These are phyloP conservation scores for Boletus sp. DNA, from an alignment of 768 basidiomycete species.

Conservation along the genomic window DNA sequence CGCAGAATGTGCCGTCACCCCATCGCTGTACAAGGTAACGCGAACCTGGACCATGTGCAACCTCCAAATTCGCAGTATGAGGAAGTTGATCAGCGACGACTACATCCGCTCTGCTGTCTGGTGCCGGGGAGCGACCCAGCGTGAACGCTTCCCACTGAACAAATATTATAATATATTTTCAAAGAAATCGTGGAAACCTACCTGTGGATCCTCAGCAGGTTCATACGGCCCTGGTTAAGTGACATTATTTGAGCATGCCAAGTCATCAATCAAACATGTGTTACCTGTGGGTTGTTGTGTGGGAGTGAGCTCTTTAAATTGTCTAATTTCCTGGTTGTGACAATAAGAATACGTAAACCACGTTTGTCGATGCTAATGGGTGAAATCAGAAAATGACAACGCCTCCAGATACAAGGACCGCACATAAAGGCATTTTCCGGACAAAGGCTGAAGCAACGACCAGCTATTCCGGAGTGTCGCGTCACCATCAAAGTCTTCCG, in stretches of 20 bases:
- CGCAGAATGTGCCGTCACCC: conserved; percentile 90
- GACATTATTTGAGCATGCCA: conserved; percentile 21
- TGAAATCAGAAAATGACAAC: conserved; percentile 31
- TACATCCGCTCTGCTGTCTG: conserved; percentile 62
- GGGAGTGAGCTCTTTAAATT: conserved; percentile 84
- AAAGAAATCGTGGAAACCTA: conserved; percentile 39
- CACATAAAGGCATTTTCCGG: conserved; percentile 84
- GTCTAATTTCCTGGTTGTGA: conserved; percentile 92
- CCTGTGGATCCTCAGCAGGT: conserved; percentile 85
- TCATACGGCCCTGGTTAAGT: conserved; percentile 58
- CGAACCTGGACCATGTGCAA: conserved; percentile 74
- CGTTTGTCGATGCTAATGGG: conserved; percentile 70
- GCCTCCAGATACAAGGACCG: conserved; percentile 38
- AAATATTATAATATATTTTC: conserved; percentile 20
- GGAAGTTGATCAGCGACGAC: conserved; percentile 64
- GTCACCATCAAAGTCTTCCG: conserved; percentile 59
- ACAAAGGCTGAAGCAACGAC: conserved; percentile 77
- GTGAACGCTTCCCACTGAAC: conserved; percentile 77
- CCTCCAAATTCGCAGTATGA: conserved; percentile 68
- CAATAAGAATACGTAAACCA: conserved; percentile 99
- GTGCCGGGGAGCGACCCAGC: conserved; percentile 65
- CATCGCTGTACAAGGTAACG: conserved; percentile 92
- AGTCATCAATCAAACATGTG: conserved; percentile 18
- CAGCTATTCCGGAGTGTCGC: conserved; percentile 73
- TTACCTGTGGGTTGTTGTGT: conserved; percentile 67